Percentiles rank a stretch among this genome's conserved stretches.
Evolutionary conservation across 768 basidiomycete genomes (phyloP).

Genomic region (Tricholoma terreum): DNA sequence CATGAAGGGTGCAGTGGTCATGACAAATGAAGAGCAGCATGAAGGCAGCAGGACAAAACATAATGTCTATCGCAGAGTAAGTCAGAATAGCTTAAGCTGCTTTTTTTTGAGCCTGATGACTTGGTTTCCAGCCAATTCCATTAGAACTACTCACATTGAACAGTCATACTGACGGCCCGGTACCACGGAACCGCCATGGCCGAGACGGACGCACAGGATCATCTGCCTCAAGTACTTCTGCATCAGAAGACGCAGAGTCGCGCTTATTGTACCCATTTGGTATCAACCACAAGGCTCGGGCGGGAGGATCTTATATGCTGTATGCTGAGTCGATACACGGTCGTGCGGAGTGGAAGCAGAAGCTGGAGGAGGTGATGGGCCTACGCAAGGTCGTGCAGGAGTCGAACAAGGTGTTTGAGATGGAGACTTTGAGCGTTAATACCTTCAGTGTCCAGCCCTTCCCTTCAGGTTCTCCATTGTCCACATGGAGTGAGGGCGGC

Average conservation of each 20-base stretch:
- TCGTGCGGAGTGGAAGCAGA: constrained; percentile 84
- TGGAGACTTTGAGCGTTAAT: constrained; percentile 83
- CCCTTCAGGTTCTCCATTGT: constrained; percentile 38
- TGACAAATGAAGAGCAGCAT: constrained; percentile 76
- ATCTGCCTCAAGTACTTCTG: constrained; percentile 18
- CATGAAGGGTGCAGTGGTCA: constrained; percentile 57
- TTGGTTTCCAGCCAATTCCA: constrained; percentile 71
- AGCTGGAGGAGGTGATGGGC: constrained; percentile 87
- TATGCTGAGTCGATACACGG: constrained; percentile 75
- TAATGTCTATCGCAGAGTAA: constrained; percentile 70
- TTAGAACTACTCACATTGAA: constrained; percentile 83
- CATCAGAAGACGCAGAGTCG: constrained; percentile 56
- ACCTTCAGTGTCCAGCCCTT: constrained; percentile 78
- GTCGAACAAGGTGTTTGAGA: constrained; percentile 92
- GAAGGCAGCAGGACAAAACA: constrained; percentile 69
- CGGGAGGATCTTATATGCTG: constrained; percentile 78
- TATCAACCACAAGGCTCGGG: constrained; percentile 83
- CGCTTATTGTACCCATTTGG: constrained; percentile 82
- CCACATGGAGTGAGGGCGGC: constrained; percentile 68
- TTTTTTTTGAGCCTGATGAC: constrained; percentile 1
- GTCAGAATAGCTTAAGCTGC: constrained; percentile 18
- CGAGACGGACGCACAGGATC: constrained; percentile 37
- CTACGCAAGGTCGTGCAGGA: constrained; percentile 87
- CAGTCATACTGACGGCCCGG: constrained; percentile 74
- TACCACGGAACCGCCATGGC: constrained; percentile 66